Conservation (phyloP, 306 rosid species). For the Trichosanthes truncata region DNA sequence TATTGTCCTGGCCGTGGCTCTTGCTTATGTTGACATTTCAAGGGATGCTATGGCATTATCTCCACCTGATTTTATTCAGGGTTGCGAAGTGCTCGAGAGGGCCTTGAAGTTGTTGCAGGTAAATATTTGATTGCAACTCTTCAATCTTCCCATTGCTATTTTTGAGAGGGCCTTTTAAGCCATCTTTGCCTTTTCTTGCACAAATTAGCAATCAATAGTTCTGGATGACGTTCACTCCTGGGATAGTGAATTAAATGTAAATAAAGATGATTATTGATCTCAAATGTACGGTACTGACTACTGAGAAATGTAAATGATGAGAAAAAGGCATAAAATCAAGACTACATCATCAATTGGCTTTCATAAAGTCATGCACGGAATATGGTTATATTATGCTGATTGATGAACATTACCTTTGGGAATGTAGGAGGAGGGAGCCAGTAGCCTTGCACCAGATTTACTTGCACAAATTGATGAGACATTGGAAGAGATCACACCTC, state of each 20-base stretch:
- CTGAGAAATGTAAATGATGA: neutral
- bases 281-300: neutral
- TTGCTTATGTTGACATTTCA: slow-evolving; percentile 76
- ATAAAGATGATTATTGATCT: neutral
- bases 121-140: neutral
- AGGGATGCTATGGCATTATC: slow-evolving; percentile 86
- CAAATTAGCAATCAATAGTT: neutral
- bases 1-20: slow-evolving; percentile 80
- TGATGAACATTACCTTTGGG: neutral
- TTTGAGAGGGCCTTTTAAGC: neutral
- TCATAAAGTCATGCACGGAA: neutral
- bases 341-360: neutral
- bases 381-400: neutral
- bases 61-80: slow-evolving; percentile 64
- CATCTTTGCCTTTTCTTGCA: neutral
- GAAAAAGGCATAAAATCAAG: neutral
- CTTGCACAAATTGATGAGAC: slow-evolving; percentile 94
- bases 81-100: slow-evolving; percentile 87
- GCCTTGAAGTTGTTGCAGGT: slow-evolving; percentile 95
- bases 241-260: neutral
- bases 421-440: slow-evolving; percentile 93
- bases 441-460: slow-evolving; percentile 86
- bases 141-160: neutral
- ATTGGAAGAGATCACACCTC: slow-evolving; percentile 85
- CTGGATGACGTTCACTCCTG: neutral